Base-by-base conservation (phyloP, 1,284 basidiomycete species). In the Athelia sp. region DNA sequence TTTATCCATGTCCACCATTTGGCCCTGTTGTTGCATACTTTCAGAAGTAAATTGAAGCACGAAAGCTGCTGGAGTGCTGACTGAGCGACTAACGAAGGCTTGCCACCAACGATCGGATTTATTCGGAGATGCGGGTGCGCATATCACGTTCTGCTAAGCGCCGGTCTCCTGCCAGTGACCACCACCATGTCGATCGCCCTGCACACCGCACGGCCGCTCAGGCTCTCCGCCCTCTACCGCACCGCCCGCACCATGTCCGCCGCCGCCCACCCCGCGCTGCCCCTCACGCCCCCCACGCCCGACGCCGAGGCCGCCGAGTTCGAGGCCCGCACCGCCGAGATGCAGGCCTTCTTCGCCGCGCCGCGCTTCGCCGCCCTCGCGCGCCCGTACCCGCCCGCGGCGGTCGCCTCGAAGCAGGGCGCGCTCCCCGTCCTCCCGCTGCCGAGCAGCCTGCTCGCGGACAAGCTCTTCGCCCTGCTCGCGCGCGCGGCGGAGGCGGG, bases 371-470 rank as follows among this genome's bases (percentile, higher is more conserved):
- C 78, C 34, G 73, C 72, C 49, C 79, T 90, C 52, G 84, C 83
- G 61, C 79, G 93, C 17, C 84, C 92, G 0, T 96, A 96, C 67
- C 74, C 84, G 17, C 78, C 92, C 4, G 78, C 79, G 24, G 78
- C 82, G 46, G 88, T 96, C 53, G 92, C 84, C 4, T 83, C 87
- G 17, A 96, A 96, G 70, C 90, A 94, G 57, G 93, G 93, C 3
- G 87, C 87, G n/a, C 70, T 93, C 31, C 87, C 90, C 4, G 79
- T 90, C 13, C 72, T 87, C 24, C 86, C 90, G 2, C 78, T 90
- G n/a, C 85, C 84, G 6, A 84, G 84, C 3, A 84, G 87, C 2
- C 66, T 93, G 18, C 78, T 89, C 10, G 84, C 93, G 8, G 82
- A 93, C 73, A 96, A 96, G 68, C 78, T 96, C 14, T 90, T 82